phyloP scores from a whole-genome alignment of 1,284 basidiomycete genomes.

The Ganoderma lucidum region DNA sequence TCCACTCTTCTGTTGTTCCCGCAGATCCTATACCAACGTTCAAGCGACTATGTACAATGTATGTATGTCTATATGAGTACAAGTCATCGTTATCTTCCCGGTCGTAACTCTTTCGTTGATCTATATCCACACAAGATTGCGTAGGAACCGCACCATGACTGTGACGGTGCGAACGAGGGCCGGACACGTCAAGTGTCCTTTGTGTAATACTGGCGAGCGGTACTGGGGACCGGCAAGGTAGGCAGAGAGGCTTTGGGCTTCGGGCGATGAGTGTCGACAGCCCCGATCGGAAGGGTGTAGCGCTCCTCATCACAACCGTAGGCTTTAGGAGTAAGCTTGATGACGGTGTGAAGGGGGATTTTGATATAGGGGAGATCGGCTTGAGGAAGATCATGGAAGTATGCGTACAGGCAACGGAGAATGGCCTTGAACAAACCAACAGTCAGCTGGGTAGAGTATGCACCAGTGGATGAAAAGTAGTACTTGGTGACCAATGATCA shows the following conservation, averaged over 20 bases:
- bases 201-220: conserved; percentile 46
- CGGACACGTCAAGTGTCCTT: conserved; percentile 26
- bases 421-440: conserved; percentile 67
- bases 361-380: conserved; percentile 98
- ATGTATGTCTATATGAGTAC: background rate
- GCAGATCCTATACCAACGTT: background rate
- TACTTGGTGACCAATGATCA: conserved; percentile 96
- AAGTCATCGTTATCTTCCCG: background rate
- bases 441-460: conserved; percentile 16
- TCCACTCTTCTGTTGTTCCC: background rate
- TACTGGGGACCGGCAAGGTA: conserved; percentile 37
- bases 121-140: background rate
- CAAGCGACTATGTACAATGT: background rate
- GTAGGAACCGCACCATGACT: background rate
- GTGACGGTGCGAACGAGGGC: background rate
- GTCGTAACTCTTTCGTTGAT: background rate
- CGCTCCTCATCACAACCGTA: conserved; percentile 99
- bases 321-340: conserved; percentile 97
- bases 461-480: background rate
- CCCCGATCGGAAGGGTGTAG: conserved; percentile 87
- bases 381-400: conserved; percentile 93
- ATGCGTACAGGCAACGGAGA: conserved; percentile 89
- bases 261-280: conserved; percentile 94
- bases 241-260: conserved; percentile 63
- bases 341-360: conserved; percentile 95